A percentile compares a stretch with the other conserved stretches of the same genome.
Conservation (phyloP, 2,329 filamentous ascomycete species). For the Aureobasidium leucospermi region DNA sequence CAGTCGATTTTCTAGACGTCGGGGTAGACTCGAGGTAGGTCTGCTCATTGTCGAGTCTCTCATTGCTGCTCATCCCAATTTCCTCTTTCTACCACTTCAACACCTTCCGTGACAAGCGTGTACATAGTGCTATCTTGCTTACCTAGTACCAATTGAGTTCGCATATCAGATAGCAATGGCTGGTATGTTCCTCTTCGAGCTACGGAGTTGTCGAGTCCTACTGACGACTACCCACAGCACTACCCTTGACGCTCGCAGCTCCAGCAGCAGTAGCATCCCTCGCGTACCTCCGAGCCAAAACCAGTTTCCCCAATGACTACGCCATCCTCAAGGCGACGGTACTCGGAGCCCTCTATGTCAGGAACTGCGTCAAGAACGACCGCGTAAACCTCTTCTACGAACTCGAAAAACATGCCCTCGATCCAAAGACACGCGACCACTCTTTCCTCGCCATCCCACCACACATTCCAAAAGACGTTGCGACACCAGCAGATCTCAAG, state of each 20-base stretch:
- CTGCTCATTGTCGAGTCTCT: background rate
- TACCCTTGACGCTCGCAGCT: constrained; percentile 12
- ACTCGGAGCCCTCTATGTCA: constrained; percentile 47
- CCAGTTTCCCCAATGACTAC: constrained; percentile 63
- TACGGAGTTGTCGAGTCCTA: background rate
- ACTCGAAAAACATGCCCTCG: constrained; percentile 60
- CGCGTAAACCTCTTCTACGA: constrained; percentile 66
- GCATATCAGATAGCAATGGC: background rate
- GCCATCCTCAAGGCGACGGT: constrained; percentile 31
- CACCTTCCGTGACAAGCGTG: background rate
- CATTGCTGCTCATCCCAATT: background rate
- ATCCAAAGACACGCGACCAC: constrained; percentile 36
- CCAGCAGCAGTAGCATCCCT: constrained; percentile 55
- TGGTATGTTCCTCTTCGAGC: background rate
- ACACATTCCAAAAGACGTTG: constrained; percentile 20
- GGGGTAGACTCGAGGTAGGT: background rate
- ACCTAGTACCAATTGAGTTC: background rate
- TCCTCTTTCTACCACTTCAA: background rate
- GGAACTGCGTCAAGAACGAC: constrained; percentile 37
- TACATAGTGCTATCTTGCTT: background rate
- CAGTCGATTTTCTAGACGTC: background rate
- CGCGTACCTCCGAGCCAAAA: constrained; percentile 73
- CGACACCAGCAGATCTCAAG: constrained; percentile 7
- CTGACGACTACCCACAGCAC: background rate
- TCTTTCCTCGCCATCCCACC: constrained; percentile 27